Evolutionary conservation across 2,329 filamentous ascomycete genomes (phyloP), one percentile per base, ranked within the genome.

Genomic region (Lecanosticta acicola): DNA sequence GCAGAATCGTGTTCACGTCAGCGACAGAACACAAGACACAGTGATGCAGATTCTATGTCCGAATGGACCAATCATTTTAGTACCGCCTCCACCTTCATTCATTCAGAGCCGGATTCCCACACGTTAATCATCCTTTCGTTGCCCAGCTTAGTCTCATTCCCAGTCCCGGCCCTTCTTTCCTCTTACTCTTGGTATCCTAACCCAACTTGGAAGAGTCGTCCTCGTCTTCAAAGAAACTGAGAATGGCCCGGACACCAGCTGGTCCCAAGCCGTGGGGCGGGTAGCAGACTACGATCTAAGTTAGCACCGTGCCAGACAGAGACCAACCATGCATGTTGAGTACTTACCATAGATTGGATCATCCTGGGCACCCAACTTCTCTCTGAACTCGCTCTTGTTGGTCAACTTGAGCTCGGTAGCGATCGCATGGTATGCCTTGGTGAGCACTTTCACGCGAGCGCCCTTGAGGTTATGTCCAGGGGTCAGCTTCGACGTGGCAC

Each of bases 201-300:
- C 46, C 48, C 36, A 51, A 32, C 36, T 55, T 53, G 17, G 43
- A 48, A 17, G 46, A 38, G 9, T 60, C 62, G 45, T 68, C 62
- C 18, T 80, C 80, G 54, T 87, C 87, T 67, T 91, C 85, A 66
- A 95, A 93, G 72, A 94, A 95, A 64, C 84, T 85, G 70, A 95
- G 76, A 56, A 96, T 81, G n/a, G 89, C 87, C 64, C 85, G 81
- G 51, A 89, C 81, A 35, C 89, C 90, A 51, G 83, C 80, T 37
- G 90, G 81, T 1, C 88, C 88, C 20, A 96, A 75, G 5, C 90
- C 89, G 61, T 89, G 83, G 47, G 85, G 83, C 33, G 90, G 90
- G 68, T 94, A 96, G 63, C 87, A 89, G 56, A 96, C 88, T 65
- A 40, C 14, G 18, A 36, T 19, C 10, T n/a, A 21, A 2, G 48